Base-by-base conservation (phyloP, 2,329 filamentous ascomycete species). In the Cladosporium sp. region DNA sequence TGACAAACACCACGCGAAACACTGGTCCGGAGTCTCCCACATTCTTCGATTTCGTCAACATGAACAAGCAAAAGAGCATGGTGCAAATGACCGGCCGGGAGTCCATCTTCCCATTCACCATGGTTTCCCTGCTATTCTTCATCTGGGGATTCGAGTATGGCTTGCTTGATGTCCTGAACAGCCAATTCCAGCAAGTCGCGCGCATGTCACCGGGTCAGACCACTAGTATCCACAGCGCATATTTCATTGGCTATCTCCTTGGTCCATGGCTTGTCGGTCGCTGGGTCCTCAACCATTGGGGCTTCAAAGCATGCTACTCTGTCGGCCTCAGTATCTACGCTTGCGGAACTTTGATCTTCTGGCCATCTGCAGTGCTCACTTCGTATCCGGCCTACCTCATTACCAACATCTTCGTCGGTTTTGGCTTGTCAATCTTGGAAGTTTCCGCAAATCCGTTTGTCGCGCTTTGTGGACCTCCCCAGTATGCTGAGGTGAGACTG, bases 131-230 rank as follows among this genome's bases (percentile, higher is more conserved):
- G 6, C 78, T 96, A 0, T 96, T 96, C 74, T 86, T 96, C 63
- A 77, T 96, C 2, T 96, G 91, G 92, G 92, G 92, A 0, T 88
- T 96, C 59, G 92, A 91, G 0, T 96, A 96, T 66, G 92, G 92
- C 0, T 81, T 96, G 1, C 78, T 96, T 5, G 91, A 94, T 67
- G 88, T 87, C 0, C 81, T 97, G 28, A 96, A 96, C 70, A 82
- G 81, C 19, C 84, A 85, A 22, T 86, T 91, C 55, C 84, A 87
- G 37, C 69, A 74, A 12, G 82, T 90, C 5, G 82, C 86, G 14
- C 67, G 81, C 20, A 87, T 88, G 79, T 82, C 78, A 1, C 72
- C 78, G 0, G 80, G 83, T 6, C 81, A 91, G 70, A 86, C 82
- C 0, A 75, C 90, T 3, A 86, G 86, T 1, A 80, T 91, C 39